Base-by-base conservation (phyloP, 768 basidiomycete genomes). In the Leucocoprinus birnbaumii region DNA sequence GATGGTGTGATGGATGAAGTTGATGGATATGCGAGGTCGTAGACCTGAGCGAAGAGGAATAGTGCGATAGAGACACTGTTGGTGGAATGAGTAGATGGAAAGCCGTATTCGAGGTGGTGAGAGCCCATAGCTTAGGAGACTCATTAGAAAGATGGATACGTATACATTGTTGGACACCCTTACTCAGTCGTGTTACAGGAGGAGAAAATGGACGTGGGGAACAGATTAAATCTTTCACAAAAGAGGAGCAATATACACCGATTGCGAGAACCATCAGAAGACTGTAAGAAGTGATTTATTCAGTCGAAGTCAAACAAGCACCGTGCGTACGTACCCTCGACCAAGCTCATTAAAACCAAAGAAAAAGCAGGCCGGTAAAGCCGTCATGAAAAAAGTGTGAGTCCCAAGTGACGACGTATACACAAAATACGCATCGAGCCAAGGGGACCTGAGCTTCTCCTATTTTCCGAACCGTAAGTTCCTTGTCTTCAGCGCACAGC, bases 61-160 rank as follows among this genome's bases (percentile, higher is more conserved):
- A 98, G 79, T 0, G 93, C 93, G 63, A 97, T 89, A 24, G 92
- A 95, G 49, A 94, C 80, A 51, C 85, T 83, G 68, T 97, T 96
- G 7, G 94, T 92, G 1, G 92, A 90, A 63, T 99, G 96, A 0
- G 95, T 97, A 0, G 94, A 96, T 0, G 94, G 95, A 65, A 98
- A 96, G 21, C 96, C 96, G 61, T 96, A 96, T 72, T 96, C 94
- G 2, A 91, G 78, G 61, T 93, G 90, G 63, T 91, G 89, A 1
- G 74, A 80, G 13, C 89, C 87, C 49, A 92, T 85, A 3, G 86
- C 89, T 91, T 60, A 35, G 3, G 2, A 31, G 11, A 27, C 31
- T 37, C 14, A 7, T 10, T 53, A 37, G 46, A 37, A 25, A 51
- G 43, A 19, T 49, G 18, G 48, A 59, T 22, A 3, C 26, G 19